Conservation (phyloP, 1,284 basidiomycete species). For the Ceratobasidium sp. region DNA sequence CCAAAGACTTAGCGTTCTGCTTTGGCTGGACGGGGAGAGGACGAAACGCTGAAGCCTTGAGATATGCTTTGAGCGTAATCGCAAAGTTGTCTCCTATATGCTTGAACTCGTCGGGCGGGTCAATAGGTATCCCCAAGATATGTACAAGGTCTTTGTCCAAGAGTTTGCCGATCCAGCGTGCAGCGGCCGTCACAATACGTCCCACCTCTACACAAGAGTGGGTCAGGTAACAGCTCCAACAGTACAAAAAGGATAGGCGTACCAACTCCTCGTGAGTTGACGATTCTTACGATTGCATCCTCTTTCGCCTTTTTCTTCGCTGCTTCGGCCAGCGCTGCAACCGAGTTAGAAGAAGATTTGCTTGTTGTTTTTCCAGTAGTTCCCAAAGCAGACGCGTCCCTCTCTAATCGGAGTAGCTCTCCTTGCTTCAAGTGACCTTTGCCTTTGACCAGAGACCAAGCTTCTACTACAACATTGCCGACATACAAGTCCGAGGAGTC, state of each 20-base stretch:
- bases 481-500: conserved; percentile 20
- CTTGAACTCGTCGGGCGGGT: conserved; percentile 33
- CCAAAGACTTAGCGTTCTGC: not conserved
- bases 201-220: conserved; percentile 20
- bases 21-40: conserved; percentile 2
- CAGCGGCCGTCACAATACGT: conserved; percentile 28
- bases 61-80: conserved; percentile 15
- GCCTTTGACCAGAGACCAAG: conserved; percentile 39
- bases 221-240: not conserved
- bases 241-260: not conserved
- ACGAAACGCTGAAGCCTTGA: conserved; percentile 33
- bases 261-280: conserved; percentile 35
- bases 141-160: conserved; percentile 35
- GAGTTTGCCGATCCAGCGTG: conserved; percentile 38
- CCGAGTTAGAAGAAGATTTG: conserved; percentile 27
- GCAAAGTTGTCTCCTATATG: conserved; percentile 33
- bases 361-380: conserved; percentile 24
- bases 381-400: conserved; percentile 26
- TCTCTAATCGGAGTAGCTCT: conserved; percentile 37
- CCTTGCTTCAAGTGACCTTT: conserved; percentile 38
- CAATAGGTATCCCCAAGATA: conserved; percentile 18
- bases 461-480: conserved; percentile 33
- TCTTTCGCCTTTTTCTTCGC: conserved; percentile 39
- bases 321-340: conserved; percentile 25
- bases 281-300: conserved; percentile 37